Evolutionary conservation across 1,139 yeast genomes (phyloP).

Genomic region (Kodamaea suecica): DNA sequence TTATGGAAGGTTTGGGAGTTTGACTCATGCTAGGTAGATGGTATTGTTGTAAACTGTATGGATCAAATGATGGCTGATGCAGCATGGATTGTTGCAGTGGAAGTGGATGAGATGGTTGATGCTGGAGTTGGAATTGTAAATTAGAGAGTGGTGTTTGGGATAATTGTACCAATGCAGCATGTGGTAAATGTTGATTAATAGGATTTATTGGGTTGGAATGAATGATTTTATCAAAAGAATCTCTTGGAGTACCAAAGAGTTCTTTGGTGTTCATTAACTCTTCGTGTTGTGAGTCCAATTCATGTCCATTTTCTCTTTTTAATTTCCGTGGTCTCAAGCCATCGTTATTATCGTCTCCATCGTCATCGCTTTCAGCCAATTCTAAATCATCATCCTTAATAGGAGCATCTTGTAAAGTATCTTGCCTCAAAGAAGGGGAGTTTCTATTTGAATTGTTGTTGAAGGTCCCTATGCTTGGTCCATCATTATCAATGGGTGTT

Average conservation of each 20-base stretch:
- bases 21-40: slow-evolving; percentile 19
- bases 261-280: slow-evolving; percentile 42
- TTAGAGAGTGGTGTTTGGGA: neutral
- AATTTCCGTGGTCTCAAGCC: slow-evolving; percentile 9
- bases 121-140: slow-evolving; percentile 2
- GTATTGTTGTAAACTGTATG: slow-evolving; percentile 21
- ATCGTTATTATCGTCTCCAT: slow-evolving; percentile 19
- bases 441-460: slow-evolving; percentile 15
- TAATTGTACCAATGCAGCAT: neutral
- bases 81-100: slow-evolving; percentile 9
- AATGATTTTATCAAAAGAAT: slow-evolving; percentile 36
- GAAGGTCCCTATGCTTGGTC: slow-evolving; percentile 32
- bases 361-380: slow-evolving; percentile 33
- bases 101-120: slow-evolving; percentile 1
- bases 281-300: slow-evolving; percentile 22
- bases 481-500: slow-evolving; percentile 26
- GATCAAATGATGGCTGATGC: slow-evolving; percentile 15
- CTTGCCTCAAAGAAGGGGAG: slow-evolving; percentile 30
- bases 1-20: slow-evolving; percentile 20
- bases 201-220: slow-evolving; percentile 11
- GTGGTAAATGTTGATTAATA: neutral
- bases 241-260: slow-evolving; percentile 43
- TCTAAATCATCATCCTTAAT: slow-evolving; percentile 41
- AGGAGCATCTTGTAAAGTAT: slow-evolving; percentile 43
- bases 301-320: slow-evolving; percentile 2